Conservation (phyloP, 306 rosid genomes). For the Vachellia collinsii region DNA sequence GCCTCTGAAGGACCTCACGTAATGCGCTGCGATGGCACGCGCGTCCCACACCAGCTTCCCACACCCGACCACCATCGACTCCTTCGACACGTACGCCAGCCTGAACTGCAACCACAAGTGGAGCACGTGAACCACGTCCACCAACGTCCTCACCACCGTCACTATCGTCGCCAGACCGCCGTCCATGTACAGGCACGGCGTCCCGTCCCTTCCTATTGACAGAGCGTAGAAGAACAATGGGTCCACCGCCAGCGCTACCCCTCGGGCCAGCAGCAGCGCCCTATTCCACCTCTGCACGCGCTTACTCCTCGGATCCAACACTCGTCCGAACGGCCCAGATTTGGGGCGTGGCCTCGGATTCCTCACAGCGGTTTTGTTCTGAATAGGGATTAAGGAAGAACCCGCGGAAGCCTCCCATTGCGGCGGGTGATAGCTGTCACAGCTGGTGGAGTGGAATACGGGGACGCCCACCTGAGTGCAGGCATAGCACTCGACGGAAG, state of each 20-base stretch:
- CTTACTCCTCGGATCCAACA: conserved; percentile 86
- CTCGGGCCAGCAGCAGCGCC: conserved; percentile 78
- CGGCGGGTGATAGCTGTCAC: conserved; percentile 69
- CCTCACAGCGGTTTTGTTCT: conserved; percentile 30
- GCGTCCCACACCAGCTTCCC: conserved; percentile 99
- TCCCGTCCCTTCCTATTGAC: conserved; percentile 78
- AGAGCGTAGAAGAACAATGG: conserved; percentile 92
- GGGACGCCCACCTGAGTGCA: conserved; percentile 92
- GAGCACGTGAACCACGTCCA: conserved; percentile 73
- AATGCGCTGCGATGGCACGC: conserved; percentile 77
- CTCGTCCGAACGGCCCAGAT: conserved; percentile 52
- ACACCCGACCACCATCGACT: conserved; percentile 89
- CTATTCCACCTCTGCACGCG: conserved; percentile 88
- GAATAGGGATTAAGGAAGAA: conserved; percentile 72
- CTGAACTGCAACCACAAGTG: conserved; percentile 92
- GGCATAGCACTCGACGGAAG: conserved; percentile 77
- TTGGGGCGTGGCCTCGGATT: conserved; percentile 17
- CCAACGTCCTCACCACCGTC: conserved; percentile 66
- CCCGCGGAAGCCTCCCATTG: conserved; percentile 98
- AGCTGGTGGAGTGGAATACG: conserved; percentile 90
- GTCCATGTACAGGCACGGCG: conserved; percentile 95
- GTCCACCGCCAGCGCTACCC: conserved; percentile 83
- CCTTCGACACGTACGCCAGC: conserved; percentile 84
- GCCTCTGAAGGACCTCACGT: conserved; percentile 68
- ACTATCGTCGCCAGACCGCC: conserved; percentile 78